Base-by-base conservation (phyloP, 2,329 filamentous ascomycete genomes). In the Botrytis cinerea region DNA sequence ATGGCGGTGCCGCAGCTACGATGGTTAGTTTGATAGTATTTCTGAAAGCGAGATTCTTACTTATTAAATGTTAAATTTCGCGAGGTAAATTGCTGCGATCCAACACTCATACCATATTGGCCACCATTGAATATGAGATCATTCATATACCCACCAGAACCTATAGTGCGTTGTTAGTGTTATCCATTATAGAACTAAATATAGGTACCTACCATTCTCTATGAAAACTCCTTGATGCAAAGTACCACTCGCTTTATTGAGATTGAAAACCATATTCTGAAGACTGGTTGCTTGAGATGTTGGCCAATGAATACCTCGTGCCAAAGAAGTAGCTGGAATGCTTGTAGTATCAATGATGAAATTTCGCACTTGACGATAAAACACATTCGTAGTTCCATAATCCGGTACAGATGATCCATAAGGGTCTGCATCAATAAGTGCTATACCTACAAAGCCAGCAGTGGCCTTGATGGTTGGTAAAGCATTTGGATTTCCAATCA, bases 371-470 rank as follows among this genome's bases (percentile, higher is more conserved):
- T 89, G 87, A 60, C 90, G 85, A 78, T 85, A 90, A 81, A 92
- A 92, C 12, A 90, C 87, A 76, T 88, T 89, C 81, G 93, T 91
- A 83, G 93, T 93, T 78, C 89, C 90, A 83, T 90, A 92, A 88
- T 90, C 92, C 84, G 93, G 93, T 75, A 81, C 83, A 54, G 91
- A 91, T 91, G 85, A 83, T 57, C 87, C 82, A 82, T 98, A 98
- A 0, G 94, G 94, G 79, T 98, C 91, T 3, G 92, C 87, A 81
- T 97, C 94, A 76, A 98, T 92, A 67, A 98, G 88, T 57, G 92
- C 94, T 85, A 97, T 95, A 70, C 95, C 95, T 4, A 85, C 77
- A 80, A 98, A 98, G 78, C 85, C 84, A 60, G 89, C 80, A 1
- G 89, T 82, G 3, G 92, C 91, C 84, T 95, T 93, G 82, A 97